Evolutionary conservation across 495 filamentous ascomycete species (phyloP).

Genomic region (Polyplosphaeria fusca): DNA sequence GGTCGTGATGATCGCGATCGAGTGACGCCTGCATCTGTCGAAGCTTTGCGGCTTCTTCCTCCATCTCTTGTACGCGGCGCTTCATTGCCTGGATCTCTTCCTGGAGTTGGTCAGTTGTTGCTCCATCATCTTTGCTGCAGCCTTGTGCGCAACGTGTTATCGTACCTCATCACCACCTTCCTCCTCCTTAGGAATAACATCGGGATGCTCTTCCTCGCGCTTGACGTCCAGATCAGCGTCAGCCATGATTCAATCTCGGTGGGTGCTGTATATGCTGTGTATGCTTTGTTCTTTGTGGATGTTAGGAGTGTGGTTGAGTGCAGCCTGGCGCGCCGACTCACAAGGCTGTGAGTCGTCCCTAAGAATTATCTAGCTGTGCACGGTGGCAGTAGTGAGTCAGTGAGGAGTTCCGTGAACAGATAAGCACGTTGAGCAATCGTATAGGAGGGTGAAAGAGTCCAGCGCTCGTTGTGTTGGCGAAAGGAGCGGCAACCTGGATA

Average conservation of each 20-base stretch:
- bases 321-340: constrained; percentile 1
- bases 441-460: too few species aligned
- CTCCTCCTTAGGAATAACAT: constrained; percentile 33
- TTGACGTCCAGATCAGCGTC: constrained; percentile 12
- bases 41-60: constrained; percentile 93
- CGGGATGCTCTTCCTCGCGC: constrained; percentile 29
- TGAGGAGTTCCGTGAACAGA: too few species aligned
- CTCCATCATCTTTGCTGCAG: background rate
- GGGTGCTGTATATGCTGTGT: background rate
- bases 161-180: constrained; percentile 36
- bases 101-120: constrained; percentile 42
- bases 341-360: constrained; percentile 8
- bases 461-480: too few species aligned
- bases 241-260: constrained; percentile 32
- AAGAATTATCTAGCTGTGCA: too few species aligned
- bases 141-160: background rate
- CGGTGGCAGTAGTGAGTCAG: too few species aligned
- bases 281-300: background rate
- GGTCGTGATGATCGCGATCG: constrained; percentile 76
- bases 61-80: constrained; percentile 96
- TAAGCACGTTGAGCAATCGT: too few species aligned
- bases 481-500: too few species aligned
- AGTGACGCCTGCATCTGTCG: constrained; percentile 92
- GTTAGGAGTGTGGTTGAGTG: background rate
- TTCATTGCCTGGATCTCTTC: constrained; percentile 99